Conservation (phyloP, 176 grass and related monocot species). For the Ampelocalamus luodianensis region DNA sequence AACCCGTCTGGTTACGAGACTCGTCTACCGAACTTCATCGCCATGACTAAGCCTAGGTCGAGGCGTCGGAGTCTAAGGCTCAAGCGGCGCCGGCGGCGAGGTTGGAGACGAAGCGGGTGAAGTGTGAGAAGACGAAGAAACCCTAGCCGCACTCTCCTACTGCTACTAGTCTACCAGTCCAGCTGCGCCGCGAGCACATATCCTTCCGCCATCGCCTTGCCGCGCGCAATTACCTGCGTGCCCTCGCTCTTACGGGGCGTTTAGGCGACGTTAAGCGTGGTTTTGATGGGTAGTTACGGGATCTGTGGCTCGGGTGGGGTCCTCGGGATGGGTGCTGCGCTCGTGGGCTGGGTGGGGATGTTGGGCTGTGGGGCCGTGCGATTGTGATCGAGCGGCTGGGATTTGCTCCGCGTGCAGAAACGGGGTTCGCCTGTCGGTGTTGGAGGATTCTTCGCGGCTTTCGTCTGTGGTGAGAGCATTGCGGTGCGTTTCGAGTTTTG, state of each 20-base stretch:
- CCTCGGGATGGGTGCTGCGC: not conserved
- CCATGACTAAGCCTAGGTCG: constrained; percentile 43
- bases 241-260: not conserved
- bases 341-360: not conserved
- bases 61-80: constrained; percentile 4
- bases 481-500: too few relatives aligned
- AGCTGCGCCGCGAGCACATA: constrained; percentile 37
- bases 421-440: constrained; percentile 18
- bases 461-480: not conserved
- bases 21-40: constrained; percentile 39
- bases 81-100: constrained; percentile 6
- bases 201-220: constrained; percentile 4
- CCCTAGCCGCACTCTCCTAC: constrained; percentile 67
- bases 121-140: constrained; percentile 47
- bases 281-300: constrained; percentile 36
- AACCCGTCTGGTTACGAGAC: constrained; percentile 46
- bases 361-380: not conserved
- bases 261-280: not conserved
- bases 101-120: constrained; percentile 6
- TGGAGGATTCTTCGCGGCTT: not conserved
- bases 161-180: not conserved
- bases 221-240: not conserved
- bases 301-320: not conserved
- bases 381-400: not conserved
- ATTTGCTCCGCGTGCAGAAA: not conserved